Percentiles rank a stretch among this genome's conserved stretches.
phyloP scores from a whole-genome alignment of 257 asterid genomes.

The Petunia secreta region DNA sequence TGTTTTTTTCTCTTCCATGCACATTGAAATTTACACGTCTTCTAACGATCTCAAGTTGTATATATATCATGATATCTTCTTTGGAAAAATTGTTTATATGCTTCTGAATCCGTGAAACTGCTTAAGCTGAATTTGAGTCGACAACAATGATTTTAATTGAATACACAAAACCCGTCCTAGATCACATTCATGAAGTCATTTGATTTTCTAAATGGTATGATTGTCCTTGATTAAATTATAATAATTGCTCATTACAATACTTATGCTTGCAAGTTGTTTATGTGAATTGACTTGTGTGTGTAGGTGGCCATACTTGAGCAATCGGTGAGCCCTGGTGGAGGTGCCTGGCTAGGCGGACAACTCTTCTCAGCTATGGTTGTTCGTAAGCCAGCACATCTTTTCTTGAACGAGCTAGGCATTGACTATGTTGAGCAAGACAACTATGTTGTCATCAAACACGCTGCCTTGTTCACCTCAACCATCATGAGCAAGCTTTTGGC shows the following conservation, averaged over 20 bases:
- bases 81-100: background rate
- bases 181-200: background rate
- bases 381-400: slow-evolving; percentile 80
- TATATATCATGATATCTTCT: background rate
- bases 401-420: slow-evolving; percentile 76
- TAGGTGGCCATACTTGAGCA: slow-evolving; percentile 81
- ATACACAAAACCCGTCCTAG: too few relatives aligned
- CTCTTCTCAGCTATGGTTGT: slow-evolving; percentile 92
- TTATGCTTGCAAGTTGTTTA: background rate
- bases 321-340: slow-evolving; percentile 93
- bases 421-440: slow-evolving; percentile 82
- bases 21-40: background rate
- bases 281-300: background rate
- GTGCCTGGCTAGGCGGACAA: slow-evolving; percentile 98
- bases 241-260: background rate
- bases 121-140: too few relatives aligned
- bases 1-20: background rate
- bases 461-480: slow-evolving; percentile 88
- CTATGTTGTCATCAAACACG: slow-evolving; percentile 91
- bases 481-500: slow-evolving; percentile 92
- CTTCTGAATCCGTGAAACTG: background rate
- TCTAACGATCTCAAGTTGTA: background rate
- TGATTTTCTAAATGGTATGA: background rate
- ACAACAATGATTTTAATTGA: too few relatives aligned
- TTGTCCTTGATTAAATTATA: background rate